phyloP scores from a whole-genome alignment of 1,284 basidiomycete species.

The Pholiota adiposa region DNA sequence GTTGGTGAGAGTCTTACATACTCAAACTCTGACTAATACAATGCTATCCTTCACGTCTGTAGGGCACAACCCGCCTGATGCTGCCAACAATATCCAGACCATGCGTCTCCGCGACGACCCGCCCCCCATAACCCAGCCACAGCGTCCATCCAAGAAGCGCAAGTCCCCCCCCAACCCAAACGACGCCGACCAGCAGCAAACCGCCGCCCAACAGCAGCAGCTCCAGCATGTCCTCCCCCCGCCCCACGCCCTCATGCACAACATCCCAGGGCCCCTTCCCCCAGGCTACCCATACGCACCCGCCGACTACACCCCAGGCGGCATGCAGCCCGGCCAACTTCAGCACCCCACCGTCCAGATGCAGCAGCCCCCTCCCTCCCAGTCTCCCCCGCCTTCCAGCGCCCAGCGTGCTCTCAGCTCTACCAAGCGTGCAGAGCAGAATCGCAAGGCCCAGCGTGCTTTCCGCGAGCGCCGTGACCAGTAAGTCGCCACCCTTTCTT shows the following conservation, averaged over 20 bases:
- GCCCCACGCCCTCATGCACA: conserved; percentile 52
- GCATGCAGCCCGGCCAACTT: conserved; percentile 44
- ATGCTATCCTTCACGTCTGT: conserved; percentile 42
- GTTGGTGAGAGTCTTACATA: conserved; percentile 34
- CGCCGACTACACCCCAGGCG: conserved; percentile 54
- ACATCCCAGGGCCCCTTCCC: conserved; percentile 37
- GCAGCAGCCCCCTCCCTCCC: conserved; percentile 36
- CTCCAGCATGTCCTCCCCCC: conserved; percentile 55
- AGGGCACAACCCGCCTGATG: conserved; percentile 36
- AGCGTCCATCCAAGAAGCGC: conserved; percentile 50
- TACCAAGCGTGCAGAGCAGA: conserved; percentile 85
- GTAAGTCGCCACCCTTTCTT: conserved; percentile 48
- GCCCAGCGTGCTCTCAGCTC: conserved; percentile 63
- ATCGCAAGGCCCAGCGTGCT: conserved; percentile 83
- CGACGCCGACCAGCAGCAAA: conserved; percentile 29
- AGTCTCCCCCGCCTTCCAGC: conserved; percentile 34
- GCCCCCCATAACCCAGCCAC: conserved; percentile 40
- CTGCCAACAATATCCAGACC: conserved; percentile 37
- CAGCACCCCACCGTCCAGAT: conserved; percentile 36
- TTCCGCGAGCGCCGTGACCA: conserved; percentile 84
- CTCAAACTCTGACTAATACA: conserved; percentile 50
- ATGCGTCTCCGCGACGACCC: conserved; percentile 70
- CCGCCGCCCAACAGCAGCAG: conserved; percentile 32
- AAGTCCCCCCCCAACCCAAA: conserved; percentile 49
- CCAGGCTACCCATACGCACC: conserved; percentile 48